Evolutionary conservation across 768 basidiomycete species (phyloP), one percentile per base, ranked within the genome.

Genomic region (Hemileccinum rubropunctum): DNA sequence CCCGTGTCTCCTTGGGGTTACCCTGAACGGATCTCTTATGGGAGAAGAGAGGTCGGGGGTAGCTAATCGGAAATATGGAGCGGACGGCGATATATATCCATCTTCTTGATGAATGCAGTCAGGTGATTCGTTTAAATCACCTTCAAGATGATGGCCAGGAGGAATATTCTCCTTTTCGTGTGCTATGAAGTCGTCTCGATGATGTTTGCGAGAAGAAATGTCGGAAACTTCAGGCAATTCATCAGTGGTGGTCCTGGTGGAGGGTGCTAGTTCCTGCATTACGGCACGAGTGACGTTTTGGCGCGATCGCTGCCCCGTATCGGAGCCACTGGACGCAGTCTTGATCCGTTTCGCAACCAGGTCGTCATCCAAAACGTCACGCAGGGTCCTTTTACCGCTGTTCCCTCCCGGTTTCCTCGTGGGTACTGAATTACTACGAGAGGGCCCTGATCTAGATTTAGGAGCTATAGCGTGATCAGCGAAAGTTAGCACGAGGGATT

Each of bases 51-150:
- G 58, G 50, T 86, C 80, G 21, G 76, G 76, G 33, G 83, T 83
- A 53, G 73, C 72, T 51, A 67, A 69, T 43, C 75, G 76, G 53
- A 64, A 59, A 56, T 75, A 71, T 20, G 81, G 81, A 41, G 78
- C 70, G 9, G 79, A 70, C 14, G 88, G 88, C n/a, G 89, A 89
- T 46, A 87, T 74, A 66, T 91, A 92, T 14, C 90, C 89, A 52
- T 88, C 88, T 62, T 91, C 90, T 68, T 89, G 89, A 60, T 75
- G 73, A 14, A 88, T 80, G 10, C 57, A 60, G 45, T 80, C 74
- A 30, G 63, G 57, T 40, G 52, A 59, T 21, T 74, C 64, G 27
- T 73, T 68, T 8, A 71, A 69, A 50, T 79, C 71, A 34, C 71
- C 67, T 49, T 76, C 74, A 49, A 70, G 64, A 45, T 72, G 69